Evolutionary conservation across 2,329 filamentous ascomycete species (phyloP).

Genomic region (Aureobasidium sp.): DNA sequence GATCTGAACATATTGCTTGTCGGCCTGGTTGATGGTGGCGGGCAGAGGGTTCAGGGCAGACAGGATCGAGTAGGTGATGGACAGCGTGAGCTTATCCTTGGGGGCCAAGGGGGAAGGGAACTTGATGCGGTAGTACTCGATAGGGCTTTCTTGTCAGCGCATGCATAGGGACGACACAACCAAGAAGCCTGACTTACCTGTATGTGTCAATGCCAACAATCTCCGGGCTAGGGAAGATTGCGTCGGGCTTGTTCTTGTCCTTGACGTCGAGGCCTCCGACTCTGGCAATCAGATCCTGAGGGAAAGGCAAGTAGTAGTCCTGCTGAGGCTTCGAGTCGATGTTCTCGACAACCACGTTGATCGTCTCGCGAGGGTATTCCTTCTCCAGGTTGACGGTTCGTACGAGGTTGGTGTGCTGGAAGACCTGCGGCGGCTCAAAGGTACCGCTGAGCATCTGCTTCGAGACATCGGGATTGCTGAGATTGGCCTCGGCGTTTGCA

Average conservation of each 20-base stretch:
- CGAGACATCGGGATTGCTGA: conserved; percentile 48
- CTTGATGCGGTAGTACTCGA: conserved; percentile 73
- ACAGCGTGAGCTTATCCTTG: conserved; percentile 71
- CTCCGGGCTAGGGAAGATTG: conserved; percentile 56
- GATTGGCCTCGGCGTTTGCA: conserved; percentile 48
- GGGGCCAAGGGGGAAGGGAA: conserved; percentile 68
- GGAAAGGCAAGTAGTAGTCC: conserved; percentile 88
- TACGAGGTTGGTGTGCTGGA: conserved; percentile 87
- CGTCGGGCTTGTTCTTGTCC: conserved; percentile 73
- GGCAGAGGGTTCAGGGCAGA: conserved; percentile 74
- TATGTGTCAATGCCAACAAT: conserved; percentile 49
- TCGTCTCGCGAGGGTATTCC: conserved; percentile 76
- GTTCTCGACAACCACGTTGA: conserved; percentile 95
- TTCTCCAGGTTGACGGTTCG: conserved; percentile 89
- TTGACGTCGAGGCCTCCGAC: conserved; percentile 84
- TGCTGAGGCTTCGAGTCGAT: conserved; percentile 66
- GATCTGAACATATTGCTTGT: conserved; percentile 79
- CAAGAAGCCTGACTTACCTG: conserved; percentile 34
- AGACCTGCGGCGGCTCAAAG: conserved; percentile 82
- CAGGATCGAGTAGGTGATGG: conserved; percentile 76
- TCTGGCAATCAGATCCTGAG: conserved; percentile 61
- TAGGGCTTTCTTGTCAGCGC: conserved; percentile 24
- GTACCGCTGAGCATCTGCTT: conserved; percentile 38
- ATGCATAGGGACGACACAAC: too few relatives aligned
- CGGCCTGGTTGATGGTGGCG: conserved; percentile 70